Conservation (phyloP, 805 yeast species). For the Huiozyma naganishii region DNA sequence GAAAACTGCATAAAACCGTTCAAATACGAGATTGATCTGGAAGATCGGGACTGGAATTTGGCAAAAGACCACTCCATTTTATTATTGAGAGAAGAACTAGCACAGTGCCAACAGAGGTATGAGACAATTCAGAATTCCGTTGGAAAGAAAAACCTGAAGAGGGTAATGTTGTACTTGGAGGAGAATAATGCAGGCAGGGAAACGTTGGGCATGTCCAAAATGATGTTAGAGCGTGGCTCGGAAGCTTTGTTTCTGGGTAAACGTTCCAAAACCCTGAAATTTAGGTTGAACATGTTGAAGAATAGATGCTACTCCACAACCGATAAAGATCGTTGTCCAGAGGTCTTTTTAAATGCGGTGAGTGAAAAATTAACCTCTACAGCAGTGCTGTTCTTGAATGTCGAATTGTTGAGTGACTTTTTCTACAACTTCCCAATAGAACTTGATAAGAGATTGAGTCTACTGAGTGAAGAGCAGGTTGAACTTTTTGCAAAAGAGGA, state of each 20-base stretch:
- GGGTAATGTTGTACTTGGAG: slow-evolving; percentile 65
- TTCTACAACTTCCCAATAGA: slow-evolving; percentile 95
- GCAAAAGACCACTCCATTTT: slow-evolving; percentile 70
- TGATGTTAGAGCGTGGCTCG: slow-evolving; percentile 64
- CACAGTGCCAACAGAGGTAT: slow-evolving; percentile 64
- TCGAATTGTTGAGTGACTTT: slow-evolving; percentile 86
- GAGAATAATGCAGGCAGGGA: slow-evolving; percentile 37
- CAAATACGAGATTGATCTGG: slow-evolving; percentile 93
- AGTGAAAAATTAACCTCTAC: slow-evolving; percentile 87
- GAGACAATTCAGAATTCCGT: slow-evolving; percentile 51
- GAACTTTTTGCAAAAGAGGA: slow-evolving; percentile 91
- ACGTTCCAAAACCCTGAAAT: slow-evolving; percentile 53
- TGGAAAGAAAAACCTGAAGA: slow-evolving; percentile 76
- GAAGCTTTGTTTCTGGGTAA: slow-evolving; percentile 74
- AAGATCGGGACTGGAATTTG: slow-evolving; percentile 83
- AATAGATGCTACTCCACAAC: slow-evolving; percentile 67
- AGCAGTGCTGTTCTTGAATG: slow-evolving; percentile 84
- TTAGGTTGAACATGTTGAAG: slow-evolving; percentile 68
- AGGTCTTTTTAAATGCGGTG: slow-evolving; percentile 83
- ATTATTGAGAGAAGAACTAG: slow-evolving; percentile 71
- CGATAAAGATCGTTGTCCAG: slow-evolving; percentile 88
- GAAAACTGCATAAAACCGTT: slow-evolving; percentile 97
- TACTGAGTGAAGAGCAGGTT: slow-evolving; percentile 62
- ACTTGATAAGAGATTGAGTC: slow-evolving; percentile 60
- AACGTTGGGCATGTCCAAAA: slow-evolving; percentile 74